Evolutionary conservation across 305 asterid genomes (phyloP), one percentile per base, ranked within the genome.

Genomic region (Petunia hybrid): DNA sequence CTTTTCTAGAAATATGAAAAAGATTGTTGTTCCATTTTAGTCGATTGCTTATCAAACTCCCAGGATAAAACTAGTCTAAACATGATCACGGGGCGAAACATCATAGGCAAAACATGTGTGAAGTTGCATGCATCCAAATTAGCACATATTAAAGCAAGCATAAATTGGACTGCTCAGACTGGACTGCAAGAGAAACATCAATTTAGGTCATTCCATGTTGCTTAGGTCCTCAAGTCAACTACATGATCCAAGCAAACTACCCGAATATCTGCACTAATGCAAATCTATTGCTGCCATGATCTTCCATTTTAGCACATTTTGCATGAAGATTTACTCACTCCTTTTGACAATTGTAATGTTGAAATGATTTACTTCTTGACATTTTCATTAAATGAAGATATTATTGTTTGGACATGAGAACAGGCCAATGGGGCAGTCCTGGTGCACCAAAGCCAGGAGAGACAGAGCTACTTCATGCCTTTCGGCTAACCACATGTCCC

Each of bases 251-350:
- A 22, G 31, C 31, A 22, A 22, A 22, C 31, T 22, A 22, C 31
- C 31, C 31, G 55, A 48, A 48, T 48, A 48, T 48, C 56, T 48
- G 56, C 56, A 9, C 14, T 48, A 48, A 56, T 4, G 1, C 31
- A 14, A 14, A 56, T 13, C 8, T 13, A 1, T 22, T 22, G 31
- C 31, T 4, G 16, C 62, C 7, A 6, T 41, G 59, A 16, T 22
- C 22, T 69, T 3, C 76, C 57, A 68, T 69, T 45, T 31, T 10
- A 73, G 78, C 62, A 36, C 31, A 73, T 51, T 22, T 51, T 73
- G 7, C 35, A 48, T 22, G 31, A 46, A 36, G 51, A 1, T 73
- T 13, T 0, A 74, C 63, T 36, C 48, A 73, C 14, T 36, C 36
- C 31, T 53, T 0, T 73, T 1, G 64, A 13, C 36, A 0, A 73